A percentile compares a stretch with the other conserved stretches of the same genome.
phyloP scores from a whole-genome alignment of 805 yeast genomes.

The Kodamaea fukazawae region DNA sequence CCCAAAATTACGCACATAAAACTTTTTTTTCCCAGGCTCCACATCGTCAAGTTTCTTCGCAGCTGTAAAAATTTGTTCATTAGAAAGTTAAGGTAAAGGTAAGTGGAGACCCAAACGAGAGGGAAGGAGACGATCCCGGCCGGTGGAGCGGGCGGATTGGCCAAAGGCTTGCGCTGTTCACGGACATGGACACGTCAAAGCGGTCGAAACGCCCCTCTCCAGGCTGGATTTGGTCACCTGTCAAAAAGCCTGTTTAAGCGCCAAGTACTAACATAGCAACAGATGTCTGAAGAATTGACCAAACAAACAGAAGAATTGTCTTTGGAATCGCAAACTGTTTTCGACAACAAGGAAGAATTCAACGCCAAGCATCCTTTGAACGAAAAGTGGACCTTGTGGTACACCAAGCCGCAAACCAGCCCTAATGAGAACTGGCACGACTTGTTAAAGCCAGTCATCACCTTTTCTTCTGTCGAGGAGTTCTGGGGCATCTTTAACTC shows the following conservation, averaged over 20 bases:
- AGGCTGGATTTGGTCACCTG: too few species aligned
- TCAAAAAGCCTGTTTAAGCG: not conserved
- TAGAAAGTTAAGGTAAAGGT: conserved; percentile 2
- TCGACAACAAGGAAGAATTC: conserved; percentile 61
- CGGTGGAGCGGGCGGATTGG: not conserved
- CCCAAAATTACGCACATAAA: conserved; percentile 14
- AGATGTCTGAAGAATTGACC: conserved; percentile 46
- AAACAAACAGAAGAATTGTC: conserved; percentile 44
- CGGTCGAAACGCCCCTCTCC: too few species aligned
- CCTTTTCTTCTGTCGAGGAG: conserved; percentile 93
- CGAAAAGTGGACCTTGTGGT: conserved; percentile 95
- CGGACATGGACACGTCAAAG: too few species aligned
- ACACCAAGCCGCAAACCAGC: conserved; percentile 86
- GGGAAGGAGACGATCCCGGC: not conserved
- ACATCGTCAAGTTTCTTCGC: conserved; percentile 14
- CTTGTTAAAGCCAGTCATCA: conserved; percentile 85
- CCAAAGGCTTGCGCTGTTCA: too few species aligned
- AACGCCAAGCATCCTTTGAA: conserved; percentile 85
- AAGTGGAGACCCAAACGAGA: conserved; percentile 1
- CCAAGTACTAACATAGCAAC: conserved; percentile 7
- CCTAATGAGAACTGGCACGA: conserved; percentile 86
- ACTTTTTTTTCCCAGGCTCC: conserved; percentile 6
- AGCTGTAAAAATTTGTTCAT: conserved; percentile 8
- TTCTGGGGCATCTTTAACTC: conserved; percentile 98
- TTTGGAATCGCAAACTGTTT: conserved; percentile 49